A percentile compares a stretch with the other conserved stretches of the same genome.
These are phyloP conservation scores for Aspergillus cristatus DNA, from an alignment of 495 filamentous ascomycete genomes.

Conservation along the genomic window DNA sequence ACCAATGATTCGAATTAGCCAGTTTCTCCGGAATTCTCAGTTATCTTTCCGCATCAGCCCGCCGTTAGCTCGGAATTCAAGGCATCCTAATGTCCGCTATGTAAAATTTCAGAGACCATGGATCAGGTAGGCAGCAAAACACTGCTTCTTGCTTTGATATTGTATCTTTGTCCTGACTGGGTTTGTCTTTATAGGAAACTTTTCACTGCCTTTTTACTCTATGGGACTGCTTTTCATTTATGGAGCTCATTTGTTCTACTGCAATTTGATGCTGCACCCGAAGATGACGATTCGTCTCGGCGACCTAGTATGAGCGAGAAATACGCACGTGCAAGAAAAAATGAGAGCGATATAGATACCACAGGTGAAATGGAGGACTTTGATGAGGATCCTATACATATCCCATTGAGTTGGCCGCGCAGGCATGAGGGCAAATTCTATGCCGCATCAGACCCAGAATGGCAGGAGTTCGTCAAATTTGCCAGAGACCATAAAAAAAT, in stretches of 20 bases:
- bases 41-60: conserved; percentile 15
- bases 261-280: conserved; percentile 26
- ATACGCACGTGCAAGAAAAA: conserved; percentile 10
- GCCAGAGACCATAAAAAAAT: conserved; percentile 41
- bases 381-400: conserved; percentile 44
- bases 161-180: no score
- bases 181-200: conserved; percentile 16
- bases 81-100: conserved; percentile 20
- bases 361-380: conserved; percentile 14
- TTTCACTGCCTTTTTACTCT: conserved; percentile 22
- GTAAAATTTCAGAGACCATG: conserved; percentile 32
- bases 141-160: background rate
- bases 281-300: conserved; percentile 12
- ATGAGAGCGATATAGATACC: conserved; percentile 8
- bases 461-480: conserved; percentile 54
- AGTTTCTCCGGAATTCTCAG: conserved; percentile 21
- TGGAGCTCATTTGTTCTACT: conserved; percentile 29
- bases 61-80: conserved; percentile 8
- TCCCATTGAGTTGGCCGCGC: conserved; percentile 51
- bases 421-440: conserved; percentile 45
- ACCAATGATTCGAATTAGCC: conserved; percentile 31
- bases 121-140: conserved; percentile 22
- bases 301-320: conserved; percentile 1
- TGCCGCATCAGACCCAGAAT: conserved; percentile 57
- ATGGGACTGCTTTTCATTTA: conserved; percentile 30